These are phyloP conservation scores for Colletotrichum sp. DNA, from an alignment of 2,329 filamentous ascomycete genomes.

Conservation along the genomic window DNA sequence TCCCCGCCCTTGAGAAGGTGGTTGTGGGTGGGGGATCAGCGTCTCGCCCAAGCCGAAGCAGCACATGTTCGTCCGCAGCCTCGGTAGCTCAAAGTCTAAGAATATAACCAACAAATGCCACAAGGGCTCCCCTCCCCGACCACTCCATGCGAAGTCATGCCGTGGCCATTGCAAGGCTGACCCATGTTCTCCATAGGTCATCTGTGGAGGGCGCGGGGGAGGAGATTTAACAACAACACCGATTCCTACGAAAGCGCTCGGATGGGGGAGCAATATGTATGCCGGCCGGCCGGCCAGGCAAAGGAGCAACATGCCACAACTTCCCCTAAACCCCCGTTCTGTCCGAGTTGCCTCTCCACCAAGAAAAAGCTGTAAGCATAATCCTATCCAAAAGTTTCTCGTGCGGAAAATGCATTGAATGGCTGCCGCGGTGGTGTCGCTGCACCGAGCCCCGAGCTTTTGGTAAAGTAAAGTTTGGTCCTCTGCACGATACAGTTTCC, in stretches of 20 bases:
- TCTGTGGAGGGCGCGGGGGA: background rate
- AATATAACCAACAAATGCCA: background rate
- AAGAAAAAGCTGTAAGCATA: background rate
- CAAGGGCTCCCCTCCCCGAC: background rate
- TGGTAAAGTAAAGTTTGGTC: background rate
- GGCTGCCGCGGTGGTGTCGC: background rate
- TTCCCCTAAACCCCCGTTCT: background rate
- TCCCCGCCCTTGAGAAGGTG: background rate
- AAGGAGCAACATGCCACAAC: background rate
- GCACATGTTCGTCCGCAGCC: conserved; percentile 4
- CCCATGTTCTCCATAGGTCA: background rate
- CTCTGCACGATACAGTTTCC: background rate
- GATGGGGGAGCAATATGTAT: background rate
- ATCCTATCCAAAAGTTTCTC: background rate
- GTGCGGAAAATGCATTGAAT: background rate
- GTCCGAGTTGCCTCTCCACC: background rate
- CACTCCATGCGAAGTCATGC: background rate
- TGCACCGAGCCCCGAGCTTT: background rate
- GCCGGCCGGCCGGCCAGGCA: background rate
- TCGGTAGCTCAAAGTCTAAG: background rate
- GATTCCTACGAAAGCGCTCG: background rate
- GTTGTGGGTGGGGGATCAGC: background rate
- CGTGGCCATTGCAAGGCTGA: background rate
- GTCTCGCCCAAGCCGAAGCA: background rate
- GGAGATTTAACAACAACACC: background rate